Conservation (phyloP, 2,329 filamentous ascomycete species). For the Plenodomus lindquistii region DNA sequence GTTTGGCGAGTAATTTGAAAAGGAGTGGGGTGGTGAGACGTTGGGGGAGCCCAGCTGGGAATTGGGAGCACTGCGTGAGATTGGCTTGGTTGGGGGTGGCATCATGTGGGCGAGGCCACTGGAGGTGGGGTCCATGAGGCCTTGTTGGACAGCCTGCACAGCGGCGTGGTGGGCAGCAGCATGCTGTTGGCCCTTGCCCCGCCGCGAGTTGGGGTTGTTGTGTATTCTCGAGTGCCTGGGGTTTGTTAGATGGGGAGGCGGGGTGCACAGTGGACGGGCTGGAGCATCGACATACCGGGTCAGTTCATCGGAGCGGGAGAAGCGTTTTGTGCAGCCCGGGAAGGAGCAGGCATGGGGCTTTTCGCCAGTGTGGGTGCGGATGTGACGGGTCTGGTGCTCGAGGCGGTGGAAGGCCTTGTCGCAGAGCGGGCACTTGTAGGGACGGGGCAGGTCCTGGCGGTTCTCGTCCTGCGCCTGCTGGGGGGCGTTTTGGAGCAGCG, state of each 20-base stretch:
- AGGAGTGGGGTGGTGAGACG: slow-evolving; percentile 91
- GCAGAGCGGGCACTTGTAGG: slow-evolving; percentile 98
- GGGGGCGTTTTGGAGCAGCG: slow-evolving; percentile 63
- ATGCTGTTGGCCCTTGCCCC: slow-evolving; percentile 79
- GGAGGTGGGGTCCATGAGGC: slow-evolving; percentile 56
- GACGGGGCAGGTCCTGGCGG: slow-evolving; percentile 83
- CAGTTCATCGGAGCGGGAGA: slow-evolving; percentile 93
- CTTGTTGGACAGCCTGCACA: slow-evolving; percentile 55
- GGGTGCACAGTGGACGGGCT: background rate
- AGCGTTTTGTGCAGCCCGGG: slow-evolving; percentile 94
- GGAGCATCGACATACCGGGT: slow-evolving; percentile 54
- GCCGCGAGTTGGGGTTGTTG: slow-evolving; percentile 95
- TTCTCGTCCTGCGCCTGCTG: slow-evolving; percentile 55
- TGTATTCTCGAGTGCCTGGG: slow-evolving; percentile 91
- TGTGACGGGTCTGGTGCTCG: slow-evolving; percentile 90
- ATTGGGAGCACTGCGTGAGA: slow-evolving; percentile 84
- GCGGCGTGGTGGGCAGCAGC: slow-evolving; percentile 62
- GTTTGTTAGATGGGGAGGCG: slow-evolving; percentile 10
- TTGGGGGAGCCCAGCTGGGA: slow-evolving; percentile 92
- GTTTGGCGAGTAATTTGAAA: slow-evolving; percentile 64
- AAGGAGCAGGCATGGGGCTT: slow-evolving; percentile 97
- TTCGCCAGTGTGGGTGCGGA: slow-evolving; percentile 95
- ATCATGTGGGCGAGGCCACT: slow-evolving; percentile 66
- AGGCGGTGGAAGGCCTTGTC: slow-evolving; percentile 98
- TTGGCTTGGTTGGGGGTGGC: slow-evolving; percentile 72